These are phyloP conservation scores for Hydnum rufescens DNA, from an alignment of 768 basidiomycete genomes.

Conservation along the genomic window DNA sequence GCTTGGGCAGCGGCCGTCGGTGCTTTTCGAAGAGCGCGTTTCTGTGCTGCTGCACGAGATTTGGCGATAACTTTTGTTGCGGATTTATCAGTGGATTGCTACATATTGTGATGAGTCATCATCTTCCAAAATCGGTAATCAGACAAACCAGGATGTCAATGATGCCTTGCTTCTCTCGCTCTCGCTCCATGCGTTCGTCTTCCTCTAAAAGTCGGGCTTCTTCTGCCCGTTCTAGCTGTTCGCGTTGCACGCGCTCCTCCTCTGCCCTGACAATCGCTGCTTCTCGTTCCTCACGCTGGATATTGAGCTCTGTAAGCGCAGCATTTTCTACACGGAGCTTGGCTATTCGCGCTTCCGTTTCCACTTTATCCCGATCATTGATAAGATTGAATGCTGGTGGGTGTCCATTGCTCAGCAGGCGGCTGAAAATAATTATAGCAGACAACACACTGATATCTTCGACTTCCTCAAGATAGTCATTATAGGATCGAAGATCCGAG, in stretches of 20 bases:
- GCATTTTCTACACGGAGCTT: conserved; percentile 67
- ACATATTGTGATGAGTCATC: background rate
- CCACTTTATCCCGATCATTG: conserved; percentile 58
- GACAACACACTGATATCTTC: conserved; percentile 63
- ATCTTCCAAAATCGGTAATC: background rate
- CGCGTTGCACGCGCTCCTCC: conserved; percentile 57
- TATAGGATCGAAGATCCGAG: conserved; percentile 53
- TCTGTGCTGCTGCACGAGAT: conserved; percentile 42
- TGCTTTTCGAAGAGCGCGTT: conserved; percentile 5
- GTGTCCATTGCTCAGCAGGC: conserved; percentile 2
- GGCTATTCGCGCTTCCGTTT: conserved; percentile 69
- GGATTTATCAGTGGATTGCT: conserved; percentile 34
- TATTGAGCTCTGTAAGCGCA: conserved; percentile 62
- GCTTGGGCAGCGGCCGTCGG: conserved; percentile 1
- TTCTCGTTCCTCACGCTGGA: conserved; percentile 63
- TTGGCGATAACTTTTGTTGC: conserved; percentile 41
- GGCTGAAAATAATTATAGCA: conserved; percentile 9
- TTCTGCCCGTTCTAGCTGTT: conserved; percentile 46
- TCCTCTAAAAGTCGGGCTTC: conserved; percentile 50
- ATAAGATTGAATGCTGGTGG: conserved; percentile 81
- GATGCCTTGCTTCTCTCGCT: conserved; percentile 49
- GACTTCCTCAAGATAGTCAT: conserved; percentile 90
- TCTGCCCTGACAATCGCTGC: conserved; percentile 50
- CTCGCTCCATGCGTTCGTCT: conserved; percentile 55
- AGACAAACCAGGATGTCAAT: conserved; percentile 59